phyloP scores from a whole-genome alignment of 2,329 filamentous ascomycete genomes.

The Rutstroemia sp. region DNA sequence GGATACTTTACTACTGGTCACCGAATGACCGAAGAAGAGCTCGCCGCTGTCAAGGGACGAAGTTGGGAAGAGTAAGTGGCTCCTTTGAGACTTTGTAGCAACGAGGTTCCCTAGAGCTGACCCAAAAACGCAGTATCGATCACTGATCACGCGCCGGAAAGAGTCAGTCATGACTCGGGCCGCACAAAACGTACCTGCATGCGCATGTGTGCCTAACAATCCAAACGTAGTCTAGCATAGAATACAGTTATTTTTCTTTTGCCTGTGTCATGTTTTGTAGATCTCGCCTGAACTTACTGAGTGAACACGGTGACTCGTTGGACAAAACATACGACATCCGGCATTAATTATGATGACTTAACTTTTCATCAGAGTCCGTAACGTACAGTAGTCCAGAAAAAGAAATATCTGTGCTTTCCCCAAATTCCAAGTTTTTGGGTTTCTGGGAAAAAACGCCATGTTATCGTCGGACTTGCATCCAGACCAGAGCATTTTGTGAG shows the following conservation, averaged over 20 bases:
- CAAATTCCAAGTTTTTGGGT: constrained; percentile 7
- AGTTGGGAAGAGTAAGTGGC: constrained; percentile 74
- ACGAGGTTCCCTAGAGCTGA: constrained; percentile 25
- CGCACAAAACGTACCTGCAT: constrained; percentile 13
- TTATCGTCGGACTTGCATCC: constrained; percentile 4
- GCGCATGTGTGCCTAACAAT: constrained; percentile 9
- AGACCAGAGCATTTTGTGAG: background rate
- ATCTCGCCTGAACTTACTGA: constrained; percentile 1
- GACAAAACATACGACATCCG: constrained; percentile 7
- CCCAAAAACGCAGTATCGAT: constrained; percentile 25
- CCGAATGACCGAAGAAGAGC: constrained; percentile 78
- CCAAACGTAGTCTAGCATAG: constrained; percentile 8
- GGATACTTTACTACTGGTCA: constrained; percentile 82
- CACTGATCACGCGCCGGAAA: constrained; percentile 26
- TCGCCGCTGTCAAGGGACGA: constrained; percentile 77
- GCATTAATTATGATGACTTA: background rate
- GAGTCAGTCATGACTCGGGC: constrained; percentile 11
- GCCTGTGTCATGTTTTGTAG: background rate
- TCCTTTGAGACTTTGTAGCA: constrained; percentile 11
- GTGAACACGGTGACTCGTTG: constrained; percentile 7
- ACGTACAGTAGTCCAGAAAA: background rate
- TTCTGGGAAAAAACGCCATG: background rate
- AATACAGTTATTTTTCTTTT: background rate
- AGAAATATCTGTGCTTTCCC: background rate
- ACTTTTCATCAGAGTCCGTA: background rate